These are phyloP conservation scores for Penicillium brasilianum DNA, from an alignment of 2,329 filamentous ascomycete genomes.

Conservation along the genomic window DNA sequence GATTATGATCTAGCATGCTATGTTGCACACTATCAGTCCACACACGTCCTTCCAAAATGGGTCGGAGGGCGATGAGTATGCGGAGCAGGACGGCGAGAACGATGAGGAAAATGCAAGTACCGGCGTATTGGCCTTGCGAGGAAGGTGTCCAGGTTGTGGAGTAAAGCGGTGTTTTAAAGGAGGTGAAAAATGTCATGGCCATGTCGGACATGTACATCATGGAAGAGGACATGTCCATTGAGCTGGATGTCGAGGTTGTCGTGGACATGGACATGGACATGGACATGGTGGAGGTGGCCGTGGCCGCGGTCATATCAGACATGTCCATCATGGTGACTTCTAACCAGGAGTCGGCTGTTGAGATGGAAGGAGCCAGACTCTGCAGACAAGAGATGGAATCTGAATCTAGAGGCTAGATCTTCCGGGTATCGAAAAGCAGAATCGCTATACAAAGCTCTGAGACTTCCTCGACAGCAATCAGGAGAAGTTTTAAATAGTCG, in stretches of 20 bases:
- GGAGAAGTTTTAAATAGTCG: background rate
- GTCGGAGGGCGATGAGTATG: constrained; percentile 69
- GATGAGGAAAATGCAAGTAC: constrained; percentile 87
- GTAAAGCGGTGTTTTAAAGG: constrained; percentile 66
- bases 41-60: constrained; percentile 50
- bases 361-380: background rate
- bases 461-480: background rate
- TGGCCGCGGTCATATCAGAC: constrained; percentile 18
- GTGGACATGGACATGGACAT: constrained; percentile 20
- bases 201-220: constrained; percentile 31
- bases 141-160: constrained; percentile 72
- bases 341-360: background rate
- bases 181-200: constrained; percentile 54
- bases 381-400: background rate
- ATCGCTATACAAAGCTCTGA: background rate
- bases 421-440: background rate
- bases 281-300: constrained; percentile 18
- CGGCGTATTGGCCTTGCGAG: constrained; percentile 74
- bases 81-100: constrained; percentile 72
- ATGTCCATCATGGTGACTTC: constrained; percentile 22
- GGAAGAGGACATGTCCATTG: constrained; percentile 14
- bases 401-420: background rate
- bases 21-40: constrained; percentile 28
- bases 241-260: constrained; percentile 13
- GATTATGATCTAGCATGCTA: constrained; percentile 8